Evolutionary conservation across 1,284 basidiomycete genomes (phyloP).

Genomic region (Ceratobasidium papillatum): DNA sequence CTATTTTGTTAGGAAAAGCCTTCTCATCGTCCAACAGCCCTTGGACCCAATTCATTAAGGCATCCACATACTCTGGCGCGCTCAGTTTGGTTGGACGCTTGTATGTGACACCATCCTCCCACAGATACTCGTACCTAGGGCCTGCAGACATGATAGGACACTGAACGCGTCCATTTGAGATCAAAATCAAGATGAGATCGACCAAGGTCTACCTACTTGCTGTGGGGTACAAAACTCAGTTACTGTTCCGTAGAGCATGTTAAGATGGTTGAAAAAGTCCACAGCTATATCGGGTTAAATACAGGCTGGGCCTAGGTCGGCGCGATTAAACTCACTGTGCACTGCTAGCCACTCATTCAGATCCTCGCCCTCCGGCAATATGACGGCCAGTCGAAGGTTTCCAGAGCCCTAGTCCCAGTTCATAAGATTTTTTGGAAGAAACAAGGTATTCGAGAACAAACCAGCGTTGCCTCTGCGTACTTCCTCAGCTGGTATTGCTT

Average conservation of each 20-base stretch:
- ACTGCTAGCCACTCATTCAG: conserved; percentile 96
- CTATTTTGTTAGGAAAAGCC: conserved; percentile 95
- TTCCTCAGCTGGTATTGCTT: conserved; percentile 97
- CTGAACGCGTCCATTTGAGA: conserved; percentile 54
- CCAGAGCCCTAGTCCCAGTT: conserved; percentile 81
- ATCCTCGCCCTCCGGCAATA: conserved; percentile 94
- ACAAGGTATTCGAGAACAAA: conserved; percentile 53
- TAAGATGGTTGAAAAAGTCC: conserved; percentile 95
- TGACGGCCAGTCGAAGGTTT: conserved; percentile 88
- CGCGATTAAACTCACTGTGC: conserved; percentile 71
- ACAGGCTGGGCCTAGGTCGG: conserved; percentile 3
- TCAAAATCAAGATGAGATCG: background rate
- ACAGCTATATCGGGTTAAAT: conserved; percentile 66
- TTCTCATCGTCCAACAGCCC: conserved; percentile 90
- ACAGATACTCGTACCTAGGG: conserved; percentile 92
- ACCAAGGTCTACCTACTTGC: conserved; percentile 63
- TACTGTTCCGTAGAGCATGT: conserved; percentile 95
- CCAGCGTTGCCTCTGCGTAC: conserved; percentile 96
- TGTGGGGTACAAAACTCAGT: conserved; percentile 96
- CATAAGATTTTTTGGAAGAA: conserved; percentile 35
- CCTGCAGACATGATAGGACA: conserved; percentile 99
- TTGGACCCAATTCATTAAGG: conserved; percentile 99
- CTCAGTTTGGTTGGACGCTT: conserved; percentile 93
- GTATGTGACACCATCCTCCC: conserved; percentile 95
- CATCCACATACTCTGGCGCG: conserved; percentile 97